phyloP scores from a whole-genome alignment of 495 filamentous ascomycete genomes.

The Zalerion maritima region DNA sequence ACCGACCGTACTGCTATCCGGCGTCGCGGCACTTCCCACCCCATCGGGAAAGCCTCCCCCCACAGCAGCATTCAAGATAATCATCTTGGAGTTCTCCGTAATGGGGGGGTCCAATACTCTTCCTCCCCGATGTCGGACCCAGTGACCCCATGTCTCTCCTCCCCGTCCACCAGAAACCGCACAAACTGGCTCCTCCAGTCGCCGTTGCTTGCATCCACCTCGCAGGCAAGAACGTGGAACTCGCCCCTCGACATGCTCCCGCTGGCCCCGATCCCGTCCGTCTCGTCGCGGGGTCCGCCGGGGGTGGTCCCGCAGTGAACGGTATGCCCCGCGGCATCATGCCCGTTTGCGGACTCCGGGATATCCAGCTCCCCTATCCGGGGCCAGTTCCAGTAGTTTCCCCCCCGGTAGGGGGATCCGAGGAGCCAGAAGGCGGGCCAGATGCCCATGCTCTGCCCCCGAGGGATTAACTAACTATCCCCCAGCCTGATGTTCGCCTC shows the following conservation, averaged over 20 bases:
- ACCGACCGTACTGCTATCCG: too few species aligned
- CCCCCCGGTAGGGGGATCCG: not conserved
- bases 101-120: too few species aligned
- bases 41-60: too few species aligned
- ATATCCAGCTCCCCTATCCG: constrained; percentile 1
- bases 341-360: not conserved
- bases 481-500: too few species aligned
- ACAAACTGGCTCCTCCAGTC: not conserved
- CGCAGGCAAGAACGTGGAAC: not conserved
- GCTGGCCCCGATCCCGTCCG: not conserved
- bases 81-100: constrained; percentile 6
- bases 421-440: constrained; percentile 2
- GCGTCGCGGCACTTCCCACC: too few species aligned
- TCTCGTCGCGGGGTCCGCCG: not conserved
- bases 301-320: not conserved
- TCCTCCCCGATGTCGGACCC: too few species aligned
- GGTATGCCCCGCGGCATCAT: not conserved
- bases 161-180: not conserved
- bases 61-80: too few species aligned
- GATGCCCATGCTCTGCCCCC: too few species aligned
- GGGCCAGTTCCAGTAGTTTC: constrained; percentile 1
- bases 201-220: not conserved
- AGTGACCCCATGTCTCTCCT: constrained; percentile 9
- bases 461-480: too few species aligned
- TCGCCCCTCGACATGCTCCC: not conserved